Base-by-base conservation (phyloP, 2,329 filamentous ascomycete species). In the Fusarium xyrophilum region DNA sequence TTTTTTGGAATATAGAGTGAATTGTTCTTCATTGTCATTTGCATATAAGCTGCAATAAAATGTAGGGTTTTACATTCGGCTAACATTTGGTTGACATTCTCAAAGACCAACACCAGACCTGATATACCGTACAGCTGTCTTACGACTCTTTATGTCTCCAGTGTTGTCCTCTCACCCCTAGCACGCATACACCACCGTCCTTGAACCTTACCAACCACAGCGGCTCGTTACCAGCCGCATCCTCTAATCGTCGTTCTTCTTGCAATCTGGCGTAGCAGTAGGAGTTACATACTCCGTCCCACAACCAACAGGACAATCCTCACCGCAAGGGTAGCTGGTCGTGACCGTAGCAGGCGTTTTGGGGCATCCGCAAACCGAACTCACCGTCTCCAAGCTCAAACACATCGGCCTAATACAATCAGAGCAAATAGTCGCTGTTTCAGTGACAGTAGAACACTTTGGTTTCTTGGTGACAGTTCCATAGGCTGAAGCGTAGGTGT, bases 401-500 rank as follows among this genome's bases (percentile, higher is more conserved):
- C 79, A 80, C 55, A 72, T 50, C 14, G 74, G 76, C 25, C 73
- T 62, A 2, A 73, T 46, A 61, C 79, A 81, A 2, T 76, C 79
- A 15, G 75, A 73, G 70, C 79, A 81, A n/a, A 74, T 58, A 12
- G 74, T 72, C 6, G 63, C 42, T 10, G 75, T 76, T 11, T 70
- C 54, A 2, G 77, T 79, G 8, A 79, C 74, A 13, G 78, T 79
- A 23, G 79, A 79, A n/a, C 79, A 80, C 3, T 42, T 43, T 6
- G 65, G 48, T 19, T 58, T 53, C 19, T 48, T 57, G 6, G 63
- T 62, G 4, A 56, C 47, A 9, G 65, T 63, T 14, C 64, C 60
- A 33, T 65, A 72, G 7, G 56, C 44, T 19, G 71, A 72, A 25
- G 59, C 56, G 51, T 62, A 70, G 28, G 72, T 48, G 50, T 76